Evolutionary conservation across 129 eudicot species (phyloP).

Genomic region (Chrysanthemum seticuspe): DNA sequence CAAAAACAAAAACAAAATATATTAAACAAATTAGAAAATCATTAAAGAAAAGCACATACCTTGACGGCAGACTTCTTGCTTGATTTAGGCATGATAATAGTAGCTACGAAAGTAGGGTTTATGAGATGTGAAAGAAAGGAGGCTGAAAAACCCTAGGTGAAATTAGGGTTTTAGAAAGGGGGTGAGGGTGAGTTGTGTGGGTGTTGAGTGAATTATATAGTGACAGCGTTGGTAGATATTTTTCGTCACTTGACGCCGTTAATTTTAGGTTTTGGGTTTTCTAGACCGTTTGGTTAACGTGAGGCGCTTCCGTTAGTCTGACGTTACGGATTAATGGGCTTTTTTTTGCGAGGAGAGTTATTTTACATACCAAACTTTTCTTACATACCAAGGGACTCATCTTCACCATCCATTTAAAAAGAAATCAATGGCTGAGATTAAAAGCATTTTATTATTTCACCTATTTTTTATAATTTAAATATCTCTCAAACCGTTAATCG

Average conservation of each 20-base stretch:
- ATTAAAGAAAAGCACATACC: constrained; percentile 21
- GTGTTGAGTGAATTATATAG: constrained; percentile 21
- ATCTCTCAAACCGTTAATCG: too few relatives aligned
- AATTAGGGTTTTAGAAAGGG: constrained; percentile 29
- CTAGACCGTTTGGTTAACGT: too few relatives aligned
- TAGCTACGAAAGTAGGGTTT: constrained; percentile 28
- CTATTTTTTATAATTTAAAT: too few relatives aligned
- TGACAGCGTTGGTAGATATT: constrained; percentile 23
- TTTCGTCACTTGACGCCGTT: constrained; percentile 11
- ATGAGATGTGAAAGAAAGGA: neutral
- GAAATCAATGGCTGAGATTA: too few relatives aligned
- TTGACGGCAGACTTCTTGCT: constrained; percentile 57
- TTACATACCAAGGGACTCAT: too few relatives aligned
- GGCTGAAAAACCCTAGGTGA: constrained; percentile 29
- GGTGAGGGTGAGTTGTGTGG: constrained; percentile 9
- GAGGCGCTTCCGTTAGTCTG: too few relatives aligned
- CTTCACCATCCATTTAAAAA: too few relatives aligned
- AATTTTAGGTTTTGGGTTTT: too few relatives aligned
- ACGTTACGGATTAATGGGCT: too few relatives aligned
- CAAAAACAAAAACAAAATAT: neutral
- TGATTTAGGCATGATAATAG: constrained; percentile 42
- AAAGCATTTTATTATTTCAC: too few relatives aligned
- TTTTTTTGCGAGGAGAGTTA: too few relatives aligned
- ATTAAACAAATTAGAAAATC: neutral
- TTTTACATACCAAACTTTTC: too few relatives aligned